A percentile compares a stretch with the other conserved stretches of the same genome.
These are phyloP conservation scores for Chaetomiaceae sp. DNA, from an alignment of 2,329 filamentous ascomycete species.

Conservation along the genomic window DNA sequence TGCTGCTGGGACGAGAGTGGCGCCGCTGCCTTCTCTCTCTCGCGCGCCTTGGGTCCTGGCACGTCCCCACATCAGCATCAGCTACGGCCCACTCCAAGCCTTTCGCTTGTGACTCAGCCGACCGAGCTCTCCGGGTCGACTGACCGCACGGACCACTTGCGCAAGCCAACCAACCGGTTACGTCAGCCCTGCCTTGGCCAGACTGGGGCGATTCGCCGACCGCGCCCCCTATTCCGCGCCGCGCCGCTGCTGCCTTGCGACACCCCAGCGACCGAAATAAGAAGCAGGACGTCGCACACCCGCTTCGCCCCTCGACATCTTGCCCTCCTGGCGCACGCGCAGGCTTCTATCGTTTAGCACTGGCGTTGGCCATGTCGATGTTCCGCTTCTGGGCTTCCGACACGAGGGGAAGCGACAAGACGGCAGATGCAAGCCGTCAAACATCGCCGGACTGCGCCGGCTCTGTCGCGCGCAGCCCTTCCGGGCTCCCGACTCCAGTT, in stretches of 20 bases:
- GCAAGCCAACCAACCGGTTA: conserved; percentile 23
- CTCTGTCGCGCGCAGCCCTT: conserved; percentile 24
- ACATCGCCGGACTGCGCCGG: conserved; percentile 27
- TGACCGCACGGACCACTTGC: conserved; percentile 18
- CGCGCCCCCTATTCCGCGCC: conserved; percentile 6
- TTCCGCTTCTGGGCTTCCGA: conserved; percentile 58
- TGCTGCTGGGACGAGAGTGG: conserved; percentile 9
- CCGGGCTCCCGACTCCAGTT: conserved; percentile 16
- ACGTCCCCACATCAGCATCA: too few species aligned
- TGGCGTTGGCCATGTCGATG: conserved; percentile 33
- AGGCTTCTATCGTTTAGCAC: conserved; percentile 4
- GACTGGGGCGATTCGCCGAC: conserved; percentile 1
- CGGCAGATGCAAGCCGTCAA: conserved; percentile 35
- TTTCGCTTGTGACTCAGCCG: conserved; percentile 17
- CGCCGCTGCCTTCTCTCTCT: conserved; percentile 16
- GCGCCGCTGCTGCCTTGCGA: conserved; percentile 19
- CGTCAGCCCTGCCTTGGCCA: conserved; percentile 25
- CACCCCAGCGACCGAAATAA: conserved; percentile 1
- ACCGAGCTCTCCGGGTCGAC: conserved; percentile 18
- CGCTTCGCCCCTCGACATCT: conserved; percentile 4
- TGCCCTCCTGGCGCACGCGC: conserved; percentile 6
- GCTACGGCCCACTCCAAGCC: conserved; percentile 4
- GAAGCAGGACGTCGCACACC: conserved; percentile 4
- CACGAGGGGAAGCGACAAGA: conserved; percentile 50
- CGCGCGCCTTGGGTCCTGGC: conserved; percentile 19